A percentile compares a stretch with the other conserved stretches of the same genome.
These are phyloP conservation scores for Tuctoria greenei DNA, from an alignment of 176 grass and related monocot genomes.

Conservation along the genomic window DNA sequence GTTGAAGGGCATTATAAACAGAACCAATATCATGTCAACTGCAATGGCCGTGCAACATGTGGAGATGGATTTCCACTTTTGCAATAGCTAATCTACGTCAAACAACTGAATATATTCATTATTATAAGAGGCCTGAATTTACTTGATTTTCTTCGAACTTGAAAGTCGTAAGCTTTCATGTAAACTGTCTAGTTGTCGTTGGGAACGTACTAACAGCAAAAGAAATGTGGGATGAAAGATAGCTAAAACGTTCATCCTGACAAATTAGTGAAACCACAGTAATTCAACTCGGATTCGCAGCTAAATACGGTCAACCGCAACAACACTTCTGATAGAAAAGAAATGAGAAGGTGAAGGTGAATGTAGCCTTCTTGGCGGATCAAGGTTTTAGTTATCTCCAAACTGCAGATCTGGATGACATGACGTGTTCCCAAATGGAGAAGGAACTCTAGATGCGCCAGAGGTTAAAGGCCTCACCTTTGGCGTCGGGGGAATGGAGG, in stretches of 20 bases:
- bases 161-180: background rate
- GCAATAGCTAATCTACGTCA: background rate
- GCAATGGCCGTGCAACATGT: background rate
- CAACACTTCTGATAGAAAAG: background rate
- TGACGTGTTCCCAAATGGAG: background rate
- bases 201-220: background rate
- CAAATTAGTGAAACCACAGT: background rate
- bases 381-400: constrained; percentile 7
- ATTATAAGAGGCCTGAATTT: background rate
- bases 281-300: background rate
- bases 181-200: background rate
- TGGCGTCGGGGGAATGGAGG: background rate
- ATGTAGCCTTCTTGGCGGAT: background rate
- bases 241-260: background rate
- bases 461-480: constrained; percentile 14
- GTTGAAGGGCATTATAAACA: background rate
- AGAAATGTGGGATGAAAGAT: background rate
- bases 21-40: background rate
- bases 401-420: background rate
- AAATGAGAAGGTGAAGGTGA: background rate
- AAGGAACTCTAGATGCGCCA: background rate
- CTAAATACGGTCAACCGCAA: background rate
- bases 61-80: background rate
- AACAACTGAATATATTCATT: background rate
- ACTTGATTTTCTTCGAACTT: background rate